Conservation (phyloP, 1,139 yeast genomes). For the Saccharomyces hybrid region DNA sequence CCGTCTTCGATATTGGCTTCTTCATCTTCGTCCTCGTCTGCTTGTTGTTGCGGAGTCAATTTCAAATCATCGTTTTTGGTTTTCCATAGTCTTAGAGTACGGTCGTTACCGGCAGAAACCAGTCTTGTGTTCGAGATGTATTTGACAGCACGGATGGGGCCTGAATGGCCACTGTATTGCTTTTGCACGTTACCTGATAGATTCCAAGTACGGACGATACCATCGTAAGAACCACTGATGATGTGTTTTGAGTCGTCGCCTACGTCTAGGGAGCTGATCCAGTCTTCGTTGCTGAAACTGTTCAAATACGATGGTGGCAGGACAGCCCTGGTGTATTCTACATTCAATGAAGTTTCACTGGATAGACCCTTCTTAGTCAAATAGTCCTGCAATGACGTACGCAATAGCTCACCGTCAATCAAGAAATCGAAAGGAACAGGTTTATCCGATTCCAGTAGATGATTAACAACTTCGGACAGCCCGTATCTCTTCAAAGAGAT, state of each 20-base stretch:
- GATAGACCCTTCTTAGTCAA: conserved; percentile 70
- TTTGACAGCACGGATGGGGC: conserved; percentile 72
- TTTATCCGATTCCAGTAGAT: conserved; percentile 52
- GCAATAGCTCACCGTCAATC: conserved; percentile 72
- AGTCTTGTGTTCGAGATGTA: conserved; percentile 72
- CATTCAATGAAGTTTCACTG: conserved; percentile 66
- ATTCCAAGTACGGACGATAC: conserved; percentile 85
- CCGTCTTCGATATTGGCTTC: conserved; percentile 56
- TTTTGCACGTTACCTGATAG: conserved; percentile 75
- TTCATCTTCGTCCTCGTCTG: conserved; percentile 38
- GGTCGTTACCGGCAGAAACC: conserved; percentile 83
- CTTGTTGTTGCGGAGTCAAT: conserved; percentile 9
- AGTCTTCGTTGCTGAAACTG: conserved; percentile 86
- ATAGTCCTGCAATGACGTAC: conserved; percentile 75
- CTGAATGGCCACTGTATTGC: conserved; percentile 82
- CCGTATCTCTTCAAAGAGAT: conserved; percentile 82
- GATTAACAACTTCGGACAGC: conserved; percentile 89
- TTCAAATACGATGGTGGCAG: conserved; percentile 89
- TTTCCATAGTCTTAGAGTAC: conserved; percentile 85
- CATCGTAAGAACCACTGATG: conserved; percentile 88
- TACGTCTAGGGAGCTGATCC: conserved; percentile 72
- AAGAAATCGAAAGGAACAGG: conserved; percentile 91
- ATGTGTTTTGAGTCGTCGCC: conserved; percentile 40
- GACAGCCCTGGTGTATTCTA: conserved; percentile 88
- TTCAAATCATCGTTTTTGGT: conserved; percentile 41